phyloP scores from a whole-genome alignment of 2,329 filamentous ascomycete genomes.

The Colletotrichum truncatum region DNA sequence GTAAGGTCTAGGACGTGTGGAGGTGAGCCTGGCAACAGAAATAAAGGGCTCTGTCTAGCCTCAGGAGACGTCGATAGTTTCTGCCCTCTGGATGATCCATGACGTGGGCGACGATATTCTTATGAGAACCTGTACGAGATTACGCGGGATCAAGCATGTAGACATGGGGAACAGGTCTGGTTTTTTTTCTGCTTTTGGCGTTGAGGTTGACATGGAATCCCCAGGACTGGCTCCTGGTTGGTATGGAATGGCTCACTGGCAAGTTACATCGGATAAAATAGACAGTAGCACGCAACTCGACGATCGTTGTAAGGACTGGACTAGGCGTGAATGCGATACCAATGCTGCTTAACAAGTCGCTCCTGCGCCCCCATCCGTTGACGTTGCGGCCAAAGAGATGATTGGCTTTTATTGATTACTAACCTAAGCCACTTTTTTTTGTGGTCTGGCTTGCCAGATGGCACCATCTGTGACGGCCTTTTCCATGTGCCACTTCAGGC shows the following conservation, averaged over 20 bases:
- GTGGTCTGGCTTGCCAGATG: not conserved
- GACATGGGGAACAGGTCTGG: conserved; percentile 15
- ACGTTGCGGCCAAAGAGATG: not conserved
- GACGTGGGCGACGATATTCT: conserved; percentile 20
- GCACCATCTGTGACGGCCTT: not conserved
- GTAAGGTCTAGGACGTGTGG: not conserved
- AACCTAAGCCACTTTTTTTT: too few relatives aligned
- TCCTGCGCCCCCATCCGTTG: not conserved
- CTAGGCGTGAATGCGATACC: not conserved
- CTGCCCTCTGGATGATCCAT: conserved; percentile 13
- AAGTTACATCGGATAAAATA: conserved; percentile 2
- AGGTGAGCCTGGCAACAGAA: too few relatives aligned
- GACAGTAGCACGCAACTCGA: conserved; percentile 4
- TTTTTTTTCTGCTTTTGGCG: conserved; percentile 26
- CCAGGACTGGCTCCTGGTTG: conserved; percentile 25
- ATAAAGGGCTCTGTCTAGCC: not conserved
- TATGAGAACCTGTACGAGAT: conserved; percentile 27
- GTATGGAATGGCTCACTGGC: conserved; percentile 8
- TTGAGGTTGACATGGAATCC: conserved; percentile 19
- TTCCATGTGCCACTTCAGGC: conserved; percentile 9
- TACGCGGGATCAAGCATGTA: conserved; percentile 13
- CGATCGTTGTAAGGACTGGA: conserved; percentile 2
- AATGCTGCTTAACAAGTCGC: not conserved
- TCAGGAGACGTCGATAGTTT: not conserved
- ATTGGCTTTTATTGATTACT: not conserved